Base-by-base conservation (phyloP, 2,329 filamentous ascomycete species). In the Fusarium sp. region DNA sequence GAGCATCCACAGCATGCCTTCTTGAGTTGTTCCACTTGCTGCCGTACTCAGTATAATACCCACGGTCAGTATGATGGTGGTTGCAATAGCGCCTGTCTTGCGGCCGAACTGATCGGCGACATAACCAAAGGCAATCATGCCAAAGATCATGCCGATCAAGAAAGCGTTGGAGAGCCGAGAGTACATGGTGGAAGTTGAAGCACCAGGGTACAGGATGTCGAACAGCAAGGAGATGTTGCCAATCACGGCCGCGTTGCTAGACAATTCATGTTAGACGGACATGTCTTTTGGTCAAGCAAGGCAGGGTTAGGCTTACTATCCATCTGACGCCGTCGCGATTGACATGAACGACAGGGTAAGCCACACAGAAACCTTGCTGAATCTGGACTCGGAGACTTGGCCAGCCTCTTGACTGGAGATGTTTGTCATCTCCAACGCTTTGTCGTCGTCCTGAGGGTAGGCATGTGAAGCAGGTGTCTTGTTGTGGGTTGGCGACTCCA, bases 61-160 rank as follows among this genome's bases (percentile, higher is more conserved):
- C 4, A 85, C 65, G 4, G 84, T 78, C 12, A 87, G 76, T 56
- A 87, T 77, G 16, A 80, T 46, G 0, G 85, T 87, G 1, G 85
- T 82, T 6, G 79, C 77, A 7, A 87, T 73, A 44, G 82, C 81
- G n/a, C 84, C 85, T 1, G 80, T 85, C 31, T 82, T 80, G 40
- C 85, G 79, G 16, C 85, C 85, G 6, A 86, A 68, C 28, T 81
- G 80, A 68, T 86, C 85, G 66, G 84, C 83, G 8, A 84, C 71
- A 10, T 82, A 76, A 9, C 86, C 85, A 62, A 88, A 87, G 66
- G 82, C 77, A 4, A 88, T 73, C 82, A 88, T 88, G 51, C 87
- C 87, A 50, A 87, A 76, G 57, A 87, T 86, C 75, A 85, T 83
- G 46, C 87, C 87, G 54, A 88, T 82, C 7, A 88, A 79, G 66